Percentiles rank a stretch among this genome's conserved stretches.
Evolutionary conservation across 495 filamentous ascomycete genomes (phyloP).

Genomic region (Penicillium ochrochloron): DNA sequence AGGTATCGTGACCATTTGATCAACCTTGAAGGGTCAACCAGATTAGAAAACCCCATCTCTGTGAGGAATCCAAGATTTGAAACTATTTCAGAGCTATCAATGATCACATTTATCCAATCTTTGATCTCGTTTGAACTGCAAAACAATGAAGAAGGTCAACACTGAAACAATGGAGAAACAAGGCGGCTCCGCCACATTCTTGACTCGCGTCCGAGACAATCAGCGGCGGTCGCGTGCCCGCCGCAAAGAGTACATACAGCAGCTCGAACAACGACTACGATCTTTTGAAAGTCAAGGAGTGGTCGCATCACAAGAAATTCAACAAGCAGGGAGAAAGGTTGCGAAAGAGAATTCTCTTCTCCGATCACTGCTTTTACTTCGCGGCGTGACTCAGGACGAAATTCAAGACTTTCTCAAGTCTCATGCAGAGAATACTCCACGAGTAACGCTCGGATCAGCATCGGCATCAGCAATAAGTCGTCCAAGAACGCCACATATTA

Average conservation of each 20-base stretch:
- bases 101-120: background rate
- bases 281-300: slow-evolving; percentile 60
- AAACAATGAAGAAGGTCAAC: background rate
- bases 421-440: slow-evolving; percentile 15
- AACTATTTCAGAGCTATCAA: background rate
- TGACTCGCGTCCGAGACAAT: slow-evolving; percentile 59
- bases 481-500: background rate
- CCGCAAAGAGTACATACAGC: slow-evolving; percentile 69
- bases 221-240: slow-evolving; percentile 73
- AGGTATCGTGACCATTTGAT: background rate
- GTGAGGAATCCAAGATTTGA: background rate
- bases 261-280: slow-evolving; percentile 63
- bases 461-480: slow-evolving; percentile 2
- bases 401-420: slow-evolving; percentile 22
- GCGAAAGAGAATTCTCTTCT: slow-evolving; percentile 65
- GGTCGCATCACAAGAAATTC: slow-evolving; percentile 63
- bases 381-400: slow-evolving; percentile 18
- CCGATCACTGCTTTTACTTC: slow-evolving; percentile 49
- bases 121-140: background rate
- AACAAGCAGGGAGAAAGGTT: slow-evolving; percentile 67
- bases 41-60: background rate
- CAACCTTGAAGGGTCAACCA: background rate
- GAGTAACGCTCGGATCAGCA: background rate
- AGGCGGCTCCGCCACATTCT: background rate
- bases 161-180: slow-evolving; percentile 3